phyloP scores from a whole-genome alignment of 345 rosid species.

The Camelina neglecta region DNA sequence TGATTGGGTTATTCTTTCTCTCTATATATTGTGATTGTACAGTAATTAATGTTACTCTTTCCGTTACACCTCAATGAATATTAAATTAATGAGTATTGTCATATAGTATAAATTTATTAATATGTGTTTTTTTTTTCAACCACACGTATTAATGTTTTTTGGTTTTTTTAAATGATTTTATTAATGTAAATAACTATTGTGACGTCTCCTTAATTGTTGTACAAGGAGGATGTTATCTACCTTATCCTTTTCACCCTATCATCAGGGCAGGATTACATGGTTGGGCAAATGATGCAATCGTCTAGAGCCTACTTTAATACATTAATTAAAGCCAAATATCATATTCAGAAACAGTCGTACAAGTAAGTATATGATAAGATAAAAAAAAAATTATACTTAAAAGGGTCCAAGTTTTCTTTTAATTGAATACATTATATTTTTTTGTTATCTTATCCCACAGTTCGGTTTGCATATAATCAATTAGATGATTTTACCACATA shows the following conservation, averaged over 20 bases:
- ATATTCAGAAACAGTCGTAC: neutral
- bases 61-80: neutral
- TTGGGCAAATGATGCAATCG: slow-evolving; percentile 22
- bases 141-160: neutral
- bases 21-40: neutral
- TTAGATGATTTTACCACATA: neutral
- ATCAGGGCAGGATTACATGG: neutral
- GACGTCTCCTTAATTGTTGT: neutral
- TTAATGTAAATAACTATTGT: neutral
- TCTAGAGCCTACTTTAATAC: slow-evolving; percentile 15
- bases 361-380: neutral
- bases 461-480: neutral
- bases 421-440: neutral
- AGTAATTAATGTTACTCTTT: slow-evolving; percentile 10
- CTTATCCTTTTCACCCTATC: neutral
- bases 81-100: neutral
- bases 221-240: neutral
- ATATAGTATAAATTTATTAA: neutral
- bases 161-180: neutral
- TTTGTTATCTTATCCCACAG: neutral
- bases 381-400: neutral
- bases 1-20: neutral
- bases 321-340: neutral
- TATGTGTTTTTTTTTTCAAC: neutral
- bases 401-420: neutral